phyloP scores from a whole-genome alignment of 2,329 filamentous ascomycete genomes.

The Hymenotorrendiella dingleyae region DNA sequence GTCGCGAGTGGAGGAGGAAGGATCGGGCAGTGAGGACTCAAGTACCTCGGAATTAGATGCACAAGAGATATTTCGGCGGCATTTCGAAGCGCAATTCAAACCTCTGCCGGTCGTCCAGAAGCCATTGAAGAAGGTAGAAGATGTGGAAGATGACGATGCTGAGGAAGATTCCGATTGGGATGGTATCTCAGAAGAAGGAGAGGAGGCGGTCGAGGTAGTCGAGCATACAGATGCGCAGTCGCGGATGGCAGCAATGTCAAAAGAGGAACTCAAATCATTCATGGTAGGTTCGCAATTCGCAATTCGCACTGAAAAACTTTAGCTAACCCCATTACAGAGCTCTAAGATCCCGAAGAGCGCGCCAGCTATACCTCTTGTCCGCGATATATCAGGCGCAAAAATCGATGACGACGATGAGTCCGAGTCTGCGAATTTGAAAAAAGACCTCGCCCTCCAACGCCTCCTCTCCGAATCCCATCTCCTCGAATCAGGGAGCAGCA shows the following conservation, averaged over 20 bases:
- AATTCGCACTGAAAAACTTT: background rate
- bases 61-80: slow-evolving; percentile 70
- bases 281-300: slow-evolving; percentile 47
- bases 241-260: slow-evolving; percentile 43
- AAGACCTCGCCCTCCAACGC: slow-evolving; percentile 87
- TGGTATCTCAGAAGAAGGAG: slow-evolving; percentile 52
- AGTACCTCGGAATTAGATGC: slow-evolving; percentile 42
- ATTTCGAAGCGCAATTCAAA: slow-evolving; percentile 85
- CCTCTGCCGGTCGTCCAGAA: slow-evolving; percentile 48
- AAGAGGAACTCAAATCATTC: slow-evolving; percentile 70
- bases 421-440: slow-evolving; percentile 67
- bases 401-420: slow-evolving; percentile 47
- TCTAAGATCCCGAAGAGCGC: slow-evolving; percentile 26
- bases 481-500: slow-evolving; percentile 54
- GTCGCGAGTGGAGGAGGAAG: slow-evolving; percentile 17
- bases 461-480: slow-evolving; percentile 90
- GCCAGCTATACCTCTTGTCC: slow-evolving; percentile 22
- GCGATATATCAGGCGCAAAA: slow-evolving; percentile 19
- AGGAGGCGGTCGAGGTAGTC: slow-evolving; percentile 37
- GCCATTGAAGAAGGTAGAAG: slow-evolving; percentile 12
- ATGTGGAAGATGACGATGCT: slow-evolving; percentile 28
- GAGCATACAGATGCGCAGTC: slow-evolving; percentile 33
- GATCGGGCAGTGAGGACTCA: slow-evolving; percentile 18
- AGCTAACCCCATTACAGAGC: slow-evolving; percentile 19
- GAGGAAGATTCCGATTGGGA: slow-evolving; percentile 50